Percentiles rank a stretch among this genome's conserved stretches.
phyloP scores from a whole-genome alignment of 1,139 yeast species.

The Lodderomyces parapsilosis region DNA sequence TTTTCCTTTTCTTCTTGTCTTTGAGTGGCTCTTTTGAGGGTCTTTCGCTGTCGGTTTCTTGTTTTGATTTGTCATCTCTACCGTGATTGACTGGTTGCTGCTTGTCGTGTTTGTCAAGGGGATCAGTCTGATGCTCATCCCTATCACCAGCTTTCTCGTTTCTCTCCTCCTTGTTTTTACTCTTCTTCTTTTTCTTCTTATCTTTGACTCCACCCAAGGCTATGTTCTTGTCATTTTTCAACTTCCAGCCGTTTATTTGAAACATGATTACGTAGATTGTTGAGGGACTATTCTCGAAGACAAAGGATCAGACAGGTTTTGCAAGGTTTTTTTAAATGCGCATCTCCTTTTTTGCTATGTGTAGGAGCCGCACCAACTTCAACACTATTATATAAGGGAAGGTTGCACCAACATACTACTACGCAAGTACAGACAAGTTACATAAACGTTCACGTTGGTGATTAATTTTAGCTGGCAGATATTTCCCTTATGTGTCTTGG shows the following conservation, averaged over 20 bases:
- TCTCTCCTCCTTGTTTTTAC: conserved; percentile 23
- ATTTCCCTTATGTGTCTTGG: too few species aligned
- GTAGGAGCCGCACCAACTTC: background rate
- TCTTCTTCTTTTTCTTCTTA: conserved; percentile 33
- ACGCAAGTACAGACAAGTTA: too few species aligned
- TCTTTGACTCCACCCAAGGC: conserved; percentile 41
- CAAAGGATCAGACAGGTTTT: too few species aligned
- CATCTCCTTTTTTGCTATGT: background rate
- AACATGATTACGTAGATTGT: conserved; percentile 47
- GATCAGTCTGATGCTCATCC: conserved; percentile 5
- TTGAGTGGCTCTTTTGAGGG: conserved; percentile 6
- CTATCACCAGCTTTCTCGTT: conserved; percentile 15
- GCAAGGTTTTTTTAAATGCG: background rate
- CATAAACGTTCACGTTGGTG: too few species aligned
- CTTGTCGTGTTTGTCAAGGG: conserved; percentile 6
- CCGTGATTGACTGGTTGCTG: conserved; percentile 4
- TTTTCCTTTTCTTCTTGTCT: background rate
- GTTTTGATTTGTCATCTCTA: conserved; percentile 9
- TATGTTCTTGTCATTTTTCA: conserved; percentile 50
- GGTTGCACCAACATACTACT: too few species aligned
- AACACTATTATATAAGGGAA: background rate
- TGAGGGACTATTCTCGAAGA: too few species aligned
- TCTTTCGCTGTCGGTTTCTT: background rate
- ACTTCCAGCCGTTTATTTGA: conserved; percentile 80
- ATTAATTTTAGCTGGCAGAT: too few species aligned